Base-by-base conservation (phyloP, 2,329 filamentous ascomycete species). In the Rhinocladiella mackenziei region DNA sequence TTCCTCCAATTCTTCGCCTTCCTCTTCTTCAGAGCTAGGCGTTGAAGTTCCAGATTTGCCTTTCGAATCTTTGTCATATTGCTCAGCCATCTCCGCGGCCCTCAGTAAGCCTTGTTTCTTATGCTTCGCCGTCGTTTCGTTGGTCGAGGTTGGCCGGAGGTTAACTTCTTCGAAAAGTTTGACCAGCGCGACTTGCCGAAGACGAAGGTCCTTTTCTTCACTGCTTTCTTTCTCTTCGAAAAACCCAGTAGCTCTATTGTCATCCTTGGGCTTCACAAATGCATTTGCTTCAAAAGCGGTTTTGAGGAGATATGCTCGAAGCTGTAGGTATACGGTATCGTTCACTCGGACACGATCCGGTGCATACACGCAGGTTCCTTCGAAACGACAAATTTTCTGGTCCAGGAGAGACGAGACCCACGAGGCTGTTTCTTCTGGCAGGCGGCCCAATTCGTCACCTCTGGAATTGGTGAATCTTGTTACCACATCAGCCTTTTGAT, bases 381-480 rank as follows among this genome's bases (percentile, higher is more conserved):
- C 86, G 50, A 98, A 94, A 15, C 70, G 77, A 70, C 89, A 96
- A 3, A 96, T 76, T 22, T 84, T 83, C 62, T 97, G 89, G 59
- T 98, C 92, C 39, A 97, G 80, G 55, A 98, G 68, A 0, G 89
- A 83, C 3, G 92, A 95, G 4, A 97, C 86, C 89, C 92, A 98
- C 48, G 81, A 80, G 3, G 92, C 89, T 4, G 81, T 82, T 23
- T 97, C 89, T 57, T 89, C 91, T 19, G 89, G 83, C 26, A 98
- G 65, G 48, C 92, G 77, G 3, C 92, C 92, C 35, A 98, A 77
- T 62, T 98, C 92, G 42, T 83, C 80, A 0, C 89, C 89, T 39
- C 70, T 76, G 7, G 73, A 65, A 58, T 88, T 94, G 0, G 86
- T 94, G 60, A 98, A 97, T 1, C 92, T 81, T 18, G 97, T 94